These are phyloP conservation scores for Gentiana straminea DNA, from an alignment of 257 asterid species.

Conservation along the genomic window DNA sequence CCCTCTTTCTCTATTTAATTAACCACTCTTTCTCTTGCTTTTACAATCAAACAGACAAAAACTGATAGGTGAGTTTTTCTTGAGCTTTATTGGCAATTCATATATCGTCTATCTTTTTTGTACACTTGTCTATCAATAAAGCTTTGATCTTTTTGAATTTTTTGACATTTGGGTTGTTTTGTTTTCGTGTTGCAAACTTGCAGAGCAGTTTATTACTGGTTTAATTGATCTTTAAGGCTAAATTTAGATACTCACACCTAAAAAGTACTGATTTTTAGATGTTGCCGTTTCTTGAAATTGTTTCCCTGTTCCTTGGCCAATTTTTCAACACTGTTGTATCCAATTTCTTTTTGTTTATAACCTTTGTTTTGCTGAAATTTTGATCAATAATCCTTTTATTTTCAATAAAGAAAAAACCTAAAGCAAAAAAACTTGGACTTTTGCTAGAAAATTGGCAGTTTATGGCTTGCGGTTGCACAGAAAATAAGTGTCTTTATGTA, in stretches of 20 bases:
- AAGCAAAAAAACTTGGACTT: no score
- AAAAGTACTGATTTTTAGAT: no score
- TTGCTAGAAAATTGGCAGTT: background rate
- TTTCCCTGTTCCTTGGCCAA: background rate
- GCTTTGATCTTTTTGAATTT: background rate
- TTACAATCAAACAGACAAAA: background rate
- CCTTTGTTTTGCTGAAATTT: background rate
- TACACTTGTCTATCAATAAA: no score
- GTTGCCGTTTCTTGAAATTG: no score
- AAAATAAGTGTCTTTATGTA: background rate
- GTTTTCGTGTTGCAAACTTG: background rate
- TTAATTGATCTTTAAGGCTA: no score
- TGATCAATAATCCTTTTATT: background rate
- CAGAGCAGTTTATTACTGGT: slow-evolving; percentile 8
- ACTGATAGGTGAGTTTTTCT: background rate
- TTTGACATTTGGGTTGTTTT: slow-evolving; percentile 6
- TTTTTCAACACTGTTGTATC: background rate
- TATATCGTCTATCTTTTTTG: background rate
- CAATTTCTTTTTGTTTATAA: background rate
- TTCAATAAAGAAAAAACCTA: no score
- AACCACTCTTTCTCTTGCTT: background rate
- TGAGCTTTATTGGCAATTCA: background rate
- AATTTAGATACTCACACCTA: no score
- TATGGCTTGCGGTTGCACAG: background rate
- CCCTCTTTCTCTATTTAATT: background rate